Conservation (phyloP, 1,284 basidiomycete genomes). For the Tilletia indica region DNA sequence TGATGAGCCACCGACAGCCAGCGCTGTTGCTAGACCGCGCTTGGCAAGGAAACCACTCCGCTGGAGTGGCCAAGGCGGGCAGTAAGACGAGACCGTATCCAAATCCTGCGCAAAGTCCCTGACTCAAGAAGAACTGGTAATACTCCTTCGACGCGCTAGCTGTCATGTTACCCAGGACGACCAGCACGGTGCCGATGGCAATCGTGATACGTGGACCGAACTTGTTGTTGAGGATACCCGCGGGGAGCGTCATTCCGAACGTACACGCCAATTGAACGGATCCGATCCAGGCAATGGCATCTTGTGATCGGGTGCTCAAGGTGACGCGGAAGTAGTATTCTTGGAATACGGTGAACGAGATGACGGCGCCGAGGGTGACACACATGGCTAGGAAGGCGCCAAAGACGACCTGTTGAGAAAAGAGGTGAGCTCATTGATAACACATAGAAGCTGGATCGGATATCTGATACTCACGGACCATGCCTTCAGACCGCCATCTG, state of each 20-base stretch:
- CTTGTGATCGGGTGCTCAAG: slow-evolving; percentile 3
- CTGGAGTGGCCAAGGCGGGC: slow-evolving; percentile 13
- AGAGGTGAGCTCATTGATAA: not conserved
- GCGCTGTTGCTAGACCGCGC: slow-evolving; percentile 23
- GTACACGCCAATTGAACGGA: slow-evolving; percentile 15
- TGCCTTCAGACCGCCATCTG: slow-evolving; percentile 18
- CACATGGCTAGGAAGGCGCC: slow-evolving; percentile 10
- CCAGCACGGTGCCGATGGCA: slow-evolving; percentile 11
- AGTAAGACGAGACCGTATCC: slow-evolving; percentile 10
- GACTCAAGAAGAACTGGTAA: slow-evolving; percentile 16
- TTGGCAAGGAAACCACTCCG: slow-evolving; percentile 19
- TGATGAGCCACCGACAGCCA: slow-evolving; percentile 20
- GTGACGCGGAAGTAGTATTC: slow-evolving; percentile 3
- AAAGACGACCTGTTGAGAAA: slow-evolving; percentile 12
- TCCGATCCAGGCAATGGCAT: slow-evolving; percentile 21
- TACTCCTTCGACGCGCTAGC: slow-evolving; percentile 3
- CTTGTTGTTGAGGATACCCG: slow-evolving; percentile 8
- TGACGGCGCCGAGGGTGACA: slow-evolving; percentile 11
- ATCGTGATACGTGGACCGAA: slow-evolving; percentile 4
- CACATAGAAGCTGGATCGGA: too few species aligned
- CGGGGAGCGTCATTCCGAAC: slow-evolving; percentile 13
- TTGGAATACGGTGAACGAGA: slow-evolving; percentile 19
- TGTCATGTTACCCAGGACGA: slow-evolving; percentile 16
- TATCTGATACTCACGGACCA: slow-evolving; percentile 13
- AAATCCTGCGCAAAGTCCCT: slow-evolving; percentile 14